Conservation (phyloP, 2,329 filamentous ascomycete species). For the Cryphonectria parasitica region DNA sequence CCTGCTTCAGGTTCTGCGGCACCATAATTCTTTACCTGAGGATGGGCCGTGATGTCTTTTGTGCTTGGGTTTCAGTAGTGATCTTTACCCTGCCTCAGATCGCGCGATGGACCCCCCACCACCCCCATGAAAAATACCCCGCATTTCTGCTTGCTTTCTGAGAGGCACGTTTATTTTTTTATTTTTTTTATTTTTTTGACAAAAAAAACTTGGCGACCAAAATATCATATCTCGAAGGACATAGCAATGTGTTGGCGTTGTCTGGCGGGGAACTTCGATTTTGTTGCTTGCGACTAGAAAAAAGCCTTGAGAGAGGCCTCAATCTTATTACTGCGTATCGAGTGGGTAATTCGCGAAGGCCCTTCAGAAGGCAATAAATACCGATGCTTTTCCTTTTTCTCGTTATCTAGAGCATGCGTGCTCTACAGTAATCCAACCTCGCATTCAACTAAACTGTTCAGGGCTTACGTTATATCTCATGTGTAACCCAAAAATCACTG, state of each 20-base stretch:
- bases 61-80: background rate
- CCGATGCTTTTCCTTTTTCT: background rate
- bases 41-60: background rate
- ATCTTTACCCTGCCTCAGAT: background rate
- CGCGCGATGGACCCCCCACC: background rate
- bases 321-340: background rate
- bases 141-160: background rate
- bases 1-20: background rate
- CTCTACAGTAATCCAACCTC: background rate
- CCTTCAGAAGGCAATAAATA: background rate
- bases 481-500: background rate
- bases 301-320: background rate
- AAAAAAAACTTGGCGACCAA: too few species aligned
- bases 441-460: background rate
- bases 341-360: background rate
- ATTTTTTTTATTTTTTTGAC: too few species aligned
- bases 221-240: background rate
- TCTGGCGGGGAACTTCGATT: background rate
- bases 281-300: background rate
- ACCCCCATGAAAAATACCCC: too few species aligned
- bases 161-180: too few species aligned
- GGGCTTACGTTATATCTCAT: background rate
- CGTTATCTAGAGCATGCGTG: background rate
- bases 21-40: background rate
- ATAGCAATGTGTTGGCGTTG: background rate